Base-by-base conservation (phyloP, 352 stramenopile species). In the Globisporangium alternatum region DNA sequence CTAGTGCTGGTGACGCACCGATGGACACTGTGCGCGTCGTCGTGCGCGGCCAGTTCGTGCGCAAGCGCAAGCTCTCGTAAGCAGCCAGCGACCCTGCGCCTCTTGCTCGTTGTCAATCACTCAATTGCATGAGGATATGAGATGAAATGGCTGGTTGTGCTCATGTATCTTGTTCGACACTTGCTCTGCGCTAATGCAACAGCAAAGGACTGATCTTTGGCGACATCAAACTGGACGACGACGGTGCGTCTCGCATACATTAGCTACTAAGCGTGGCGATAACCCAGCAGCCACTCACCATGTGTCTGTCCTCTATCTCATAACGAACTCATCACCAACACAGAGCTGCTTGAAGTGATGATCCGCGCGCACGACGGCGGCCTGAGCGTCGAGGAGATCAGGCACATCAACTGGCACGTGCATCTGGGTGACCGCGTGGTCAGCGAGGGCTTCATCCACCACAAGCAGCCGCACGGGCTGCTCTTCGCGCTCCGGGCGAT, bases 191-290 rank as follows among this genome's bases (percentile, higher is more conserved):
- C 53, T 58, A n/a, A 13, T 33, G 25, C 13, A 31, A 15, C 62
- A 95, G 87, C 41, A 95, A 95, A 72, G 74, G 72, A 1, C 77
- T 95, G 49, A 81, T 93, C 57, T 95, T 95, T 59, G 81, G 83
- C 7, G 87, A 95, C 65, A 87, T 95, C 39, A 74, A 84, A 39
- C 68, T 95, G 6, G 72, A 74, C 8, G 83, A 92, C 65, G 68
- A 70, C 60, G 80, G 85, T 91, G 52, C 31, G 54, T 56, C 7
- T 35, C 15, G 39, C 39, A n/a, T 47, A 1, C 41, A 47, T 45
- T 47, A 47, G 7, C 19, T 21, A 5, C 15, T 47, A 0, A 22
- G 17, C 21, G 19, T 47, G 41, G 41, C 41, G 41, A 47, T 21
- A 19, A 31, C 0, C 56, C 6, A 19, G 7, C 9, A 28, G 56